These are phyloP conservation scores for Melampsora larici-populina DNA, from an alignment of 1,284 basidiomycete species.

Conservation along the genomic window DNA sequence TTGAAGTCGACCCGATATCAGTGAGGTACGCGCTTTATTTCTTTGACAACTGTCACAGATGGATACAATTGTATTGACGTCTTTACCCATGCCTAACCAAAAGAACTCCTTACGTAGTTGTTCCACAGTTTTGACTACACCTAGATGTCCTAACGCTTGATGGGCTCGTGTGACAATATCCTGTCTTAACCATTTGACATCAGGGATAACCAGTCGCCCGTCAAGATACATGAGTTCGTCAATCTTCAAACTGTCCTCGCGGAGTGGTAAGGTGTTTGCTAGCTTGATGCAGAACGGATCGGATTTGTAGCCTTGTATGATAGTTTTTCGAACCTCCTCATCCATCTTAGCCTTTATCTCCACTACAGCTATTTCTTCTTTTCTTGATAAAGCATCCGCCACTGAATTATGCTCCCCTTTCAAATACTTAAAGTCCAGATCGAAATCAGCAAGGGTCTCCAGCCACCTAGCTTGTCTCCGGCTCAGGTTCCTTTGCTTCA, in stretches of 20 bases:
- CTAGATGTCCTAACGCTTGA: conserved; percentile 55
- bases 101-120: conserved; percentile 53
- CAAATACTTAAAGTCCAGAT: too few species aligned
- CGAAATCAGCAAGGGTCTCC: too few species aligned
- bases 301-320: background rate
- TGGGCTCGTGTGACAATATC: conserved; percentile 50
- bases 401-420: too few species aligned
- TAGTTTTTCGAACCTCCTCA: too few species aligned
- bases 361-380: too few species aligned
- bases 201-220: conserved; percentile 53
- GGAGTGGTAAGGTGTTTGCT: background rate
- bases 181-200: conserved; percentile 45
- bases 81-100: conserved; percentile 56
- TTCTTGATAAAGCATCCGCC: too few species aligned
- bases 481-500: too few species aligned
- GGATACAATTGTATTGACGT: background rate
- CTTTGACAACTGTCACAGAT: conserved; percentile 44
- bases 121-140: conserved; percentile 55
- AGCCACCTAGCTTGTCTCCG: too few species aligned
- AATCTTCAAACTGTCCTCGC: background rate
- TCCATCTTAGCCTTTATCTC: too few species aligned
- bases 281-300: too few species aligned
- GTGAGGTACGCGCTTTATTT: conserved; percentile 37
- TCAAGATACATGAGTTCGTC: conserved; percentile 53
- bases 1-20: conserved; percentile 20